Evolutionary conservation across 257 asterid species (phyloP), one percentile per base, ranked within the genome.

Genomic region (Solanum chaucha): DNA sequence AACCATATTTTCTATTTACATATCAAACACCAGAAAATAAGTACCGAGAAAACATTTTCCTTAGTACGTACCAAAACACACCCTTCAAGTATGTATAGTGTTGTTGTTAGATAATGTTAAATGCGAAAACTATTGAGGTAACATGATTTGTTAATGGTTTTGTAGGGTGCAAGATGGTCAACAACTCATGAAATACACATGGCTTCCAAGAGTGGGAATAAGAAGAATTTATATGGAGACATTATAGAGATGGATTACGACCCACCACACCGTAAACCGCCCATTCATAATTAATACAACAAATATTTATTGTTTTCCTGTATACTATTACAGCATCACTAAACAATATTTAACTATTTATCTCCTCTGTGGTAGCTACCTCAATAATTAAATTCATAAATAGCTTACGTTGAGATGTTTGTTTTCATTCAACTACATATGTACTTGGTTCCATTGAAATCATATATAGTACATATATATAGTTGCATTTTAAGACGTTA

Each of bases 241-340:
- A 35, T 90, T 13, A 67, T 88, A 51, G 88, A 86, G 85, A 89
- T 88, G 9, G 91, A 91, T 26, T 91, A 91, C 82, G 87, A 91
- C 24, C 83, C 93, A 89, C 91, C 91, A 38, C 93, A 81, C 51
- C 91, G 89, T n/a, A 88, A 89, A 80, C 81, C 93, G 17, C 93
- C 93, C 2, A 91, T 89, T 82, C 93, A 91, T 87, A 91, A 89
- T 75, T 78, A 89, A 89, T 88, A 41, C 41, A 30, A 41, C 58
- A n/a, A 75, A 10, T 41, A 41, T 10, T 3, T 41, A 12, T 41
- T 22, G 22, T 38, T 38, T 74, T 51, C 82, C 41, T 3, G 55
- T 51, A 74, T 5, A n/a, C 83, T 38, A n/a, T 75, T 75, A 75
- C 22, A 75, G 22, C 83, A 75, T 75, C 35, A 75, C 32, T n/a